Percentiles rank a stretch among this genome's conserved stretches.
phyloP scores from a whole-genome alignment of 306 rosid species.

The Urtica urens region DNA sequence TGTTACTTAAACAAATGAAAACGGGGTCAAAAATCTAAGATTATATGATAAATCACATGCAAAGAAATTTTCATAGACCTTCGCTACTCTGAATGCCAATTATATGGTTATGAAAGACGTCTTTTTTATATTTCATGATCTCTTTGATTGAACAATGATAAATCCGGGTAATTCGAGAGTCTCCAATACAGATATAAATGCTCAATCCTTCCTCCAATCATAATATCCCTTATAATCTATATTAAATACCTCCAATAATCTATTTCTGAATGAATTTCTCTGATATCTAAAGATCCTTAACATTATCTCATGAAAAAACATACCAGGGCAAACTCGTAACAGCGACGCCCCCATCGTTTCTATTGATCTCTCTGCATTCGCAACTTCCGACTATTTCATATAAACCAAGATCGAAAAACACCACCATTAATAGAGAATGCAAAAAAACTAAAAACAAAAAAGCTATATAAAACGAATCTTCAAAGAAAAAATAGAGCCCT shows the following conservation, averaged over 20 bases:
- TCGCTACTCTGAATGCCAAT: no score
- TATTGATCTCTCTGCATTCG: slow-evolving; percentile 66
- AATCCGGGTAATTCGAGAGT: background rate
- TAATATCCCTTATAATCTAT: no score
- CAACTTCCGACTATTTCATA: slow-evolving; percentile 56
- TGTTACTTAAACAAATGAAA: no score
- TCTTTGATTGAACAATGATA: background rate
- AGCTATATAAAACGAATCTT: background rate
- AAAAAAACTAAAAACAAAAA: slow-evolving; percentile 6
- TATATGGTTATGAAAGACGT: no score
- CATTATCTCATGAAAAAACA: slow-evolving; percentile 1
- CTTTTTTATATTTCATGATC: no score
- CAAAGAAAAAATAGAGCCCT: background rate
- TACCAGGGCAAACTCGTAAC: slow-evolving; percentile 60
- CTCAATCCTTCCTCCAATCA: no score
- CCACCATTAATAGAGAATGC: slow-evolving; percentile 2
- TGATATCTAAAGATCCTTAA: background rate
- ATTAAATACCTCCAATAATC: background rate
- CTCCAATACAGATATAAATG: no score
- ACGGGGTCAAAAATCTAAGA: no score
- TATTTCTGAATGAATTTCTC: slow-evolving; percentile 1
- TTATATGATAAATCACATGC: no score
- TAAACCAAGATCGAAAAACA: slow-evolving; percentile 5
- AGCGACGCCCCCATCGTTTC: slow-evolving; percentile 71
- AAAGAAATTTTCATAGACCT: no score